Base-by-base conservation (phyloP, 2,329 filamentous ascomycete species). In the Exophiala spinifera region DNA sequence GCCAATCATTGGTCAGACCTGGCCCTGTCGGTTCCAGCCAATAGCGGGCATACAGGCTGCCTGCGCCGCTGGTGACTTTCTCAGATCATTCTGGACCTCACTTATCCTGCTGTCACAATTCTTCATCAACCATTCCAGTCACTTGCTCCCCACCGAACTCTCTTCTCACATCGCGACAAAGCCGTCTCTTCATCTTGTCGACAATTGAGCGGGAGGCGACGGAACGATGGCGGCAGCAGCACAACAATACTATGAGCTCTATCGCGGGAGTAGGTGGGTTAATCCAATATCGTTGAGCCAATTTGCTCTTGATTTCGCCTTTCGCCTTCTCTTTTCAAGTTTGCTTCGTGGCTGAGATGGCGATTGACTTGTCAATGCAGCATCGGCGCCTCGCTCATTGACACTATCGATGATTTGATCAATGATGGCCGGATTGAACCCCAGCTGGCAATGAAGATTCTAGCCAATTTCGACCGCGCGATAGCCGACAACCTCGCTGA, bases 371-470 rank as follows among this genome's bases (percentile, higher is more conserved):
- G 49, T 48, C 60, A 45, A 53, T 58, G 56, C 72, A 99, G 94
- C 75, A 90, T 99, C 76, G 94, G 94, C 65, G 82, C 90, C 67
- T 87, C 92, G 54, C 82, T 99, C 66, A 96, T 92, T 51, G 95
- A 99, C 75, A 96, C 91, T 51, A 91, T 99, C 67, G 94, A 99
- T 75, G 90, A 95, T 68, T 80, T 99, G 64, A 97, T 99, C 74
- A 92, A 89, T 70, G 88, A 92, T 64, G 87, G 91, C 67, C 89
- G 89, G 63, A 97, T 99, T 75, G 92, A 97, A 75, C 94, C 94
- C 23, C 94, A 99, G 77, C 84, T 99, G 42, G 94, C 94, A 47
- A 97, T 99, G 90, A 96, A 95, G 81, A 95, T 99, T 61, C 83
- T 99, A 58, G 85, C 86, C 64, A 95, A 95, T 75, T 99, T 97